Evolutionary conservation across 352 stramenopile genomes (phyloP).

Genomic region (Peronosclerospora sorghi): DNA sequence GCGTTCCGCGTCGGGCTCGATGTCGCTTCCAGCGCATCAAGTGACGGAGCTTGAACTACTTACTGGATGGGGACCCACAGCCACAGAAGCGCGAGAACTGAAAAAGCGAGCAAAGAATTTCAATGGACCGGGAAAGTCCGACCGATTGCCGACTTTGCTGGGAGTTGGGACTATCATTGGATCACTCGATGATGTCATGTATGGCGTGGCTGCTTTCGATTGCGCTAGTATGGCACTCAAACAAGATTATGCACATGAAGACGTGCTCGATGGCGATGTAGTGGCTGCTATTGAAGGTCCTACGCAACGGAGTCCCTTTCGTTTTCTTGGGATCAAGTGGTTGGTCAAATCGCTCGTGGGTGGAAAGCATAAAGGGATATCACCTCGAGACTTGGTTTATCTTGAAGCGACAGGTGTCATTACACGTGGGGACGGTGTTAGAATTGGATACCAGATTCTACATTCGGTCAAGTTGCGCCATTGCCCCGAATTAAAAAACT

Average conservation of each 20-base stretch:
- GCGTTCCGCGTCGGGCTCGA: slow-evolving; percentile 8
- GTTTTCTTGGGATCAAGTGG: slow-evolving; percentile 62
- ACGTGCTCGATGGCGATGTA: slow-evolving; percentile 47
- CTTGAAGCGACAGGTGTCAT: slow-evolving; percentile 56
- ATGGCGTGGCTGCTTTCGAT: slow-evolving; percentile 39
- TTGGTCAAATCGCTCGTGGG: slow-evolving; percentile 34
- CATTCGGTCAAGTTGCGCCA: slow-evolving; percentile 40
- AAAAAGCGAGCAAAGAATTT: slow-evolving; percentile 18
- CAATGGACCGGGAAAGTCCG: background rate
- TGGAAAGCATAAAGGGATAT: slow-evolving; percentile 28
- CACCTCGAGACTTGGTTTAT: slow-evolving; percentile 47
- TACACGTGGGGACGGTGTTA: slow-evolving; percentile 31
- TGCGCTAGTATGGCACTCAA: slow-evolving; percentile 49
- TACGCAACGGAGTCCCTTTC: slow-evolving; percentile 45
- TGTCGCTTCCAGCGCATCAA: slow-evolving; percentile 13
- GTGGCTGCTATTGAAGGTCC: slow-evolving; percentile 45
- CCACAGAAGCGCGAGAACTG: slow-evolving; percentile 17
- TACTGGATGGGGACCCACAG: slow-evolving; percentile 21
- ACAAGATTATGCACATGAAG: slow-evolving; percentile 26
- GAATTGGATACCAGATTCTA: slow-evolving; percentile 54
- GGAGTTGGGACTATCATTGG: slow-evolving; percentile 30
- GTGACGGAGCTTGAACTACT: slow-evolving; percentile 23
- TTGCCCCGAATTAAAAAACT: slow-evolving; percentile 26
- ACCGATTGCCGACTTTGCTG: slow-evolving; percentile 26
- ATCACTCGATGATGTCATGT: slow-evolving; percentile 48